Percentiles rank a stretch among this genome's conserved stretches.
Evolutionary conservation across 768 basidiomycete species (phyloP).

Genomic region (Leccinum subtestaceum): DNA sequence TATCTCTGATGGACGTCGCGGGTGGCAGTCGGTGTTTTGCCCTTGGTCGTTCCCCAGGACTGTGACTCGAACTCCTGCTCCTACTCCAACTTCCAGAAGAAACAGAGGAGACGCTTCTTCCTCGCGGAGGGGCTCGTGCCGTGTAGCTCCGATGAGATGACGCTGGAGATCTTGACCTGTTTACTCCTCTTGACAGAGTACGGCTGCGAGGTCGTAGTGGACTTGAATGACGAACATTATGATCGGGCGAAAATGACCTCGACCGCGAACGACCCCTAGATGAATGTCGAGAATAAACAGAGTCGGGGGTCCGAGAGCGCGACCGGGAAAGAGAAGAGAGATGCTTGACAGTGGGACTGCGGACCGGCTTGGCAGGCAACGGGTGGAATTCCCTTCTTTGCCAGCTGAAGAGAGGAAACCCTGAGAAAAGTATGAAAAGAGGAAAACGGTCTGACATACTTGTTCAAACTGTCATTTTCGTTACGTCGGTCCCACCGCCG

Average conservation of each 20-base stretch:
- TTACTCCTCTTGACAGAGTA: slow-evolving; percentile 46
- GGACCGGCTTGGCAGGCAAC: slow-evolving; percentile 38
- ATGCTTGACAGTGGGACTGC: slow-evolving; percentile 35
- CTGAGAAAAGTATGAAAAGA: slow-evolving; percentile 9
- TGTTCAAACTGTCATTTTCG: slow-evolving; percentile 71
- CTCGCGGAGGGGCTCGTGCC: slow-evolving; percentile 33
- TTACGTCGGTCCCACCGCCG: slow-evolving; percentile 37
- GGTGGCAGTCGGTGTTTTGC: slow-evolving; percentile 64
- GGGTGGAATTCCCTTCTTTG: slow-evolving; percentile 52
- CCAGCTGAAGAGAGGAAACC: slow-evolving; percentile 48
- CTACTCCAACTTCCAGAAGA: slow-evolving; percentile 57
- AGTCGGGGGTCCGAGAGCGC: slow-evolving; percentile 56
- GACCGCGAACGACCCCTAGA: slow-evolving; percentile 66
- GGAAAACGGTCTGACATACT: slow-evolving; percentile 45
- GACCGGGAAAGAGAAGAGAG: slow-evolving; percentile 48
- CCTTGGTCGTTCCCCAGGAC: slow-evolving; percentile 50
- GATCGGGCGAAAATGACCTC: slow-evolving; percentile 54
- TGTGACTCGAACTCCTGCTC: slow-evolving; percentile 50
- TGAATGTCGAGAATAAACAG: slow-evolving; percentile 61
- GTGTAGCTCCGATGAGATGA: slow-evolving; percentile 42
- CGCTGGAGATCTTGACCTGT: slow-evolving; percentile 39
- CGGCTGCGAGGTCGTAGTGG: slow-evolving; percentile 44
- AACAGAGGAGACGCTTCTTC: slow-evolving; percentile 50
- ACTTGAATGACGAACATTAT: slow-evolving; percentile 54
- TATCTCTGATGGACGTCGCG: slow-evolving; percentile 38